Base-by-base conservation (phyloP, 352 stramenopile species). In the Sclerospora graminicola region DNA sequence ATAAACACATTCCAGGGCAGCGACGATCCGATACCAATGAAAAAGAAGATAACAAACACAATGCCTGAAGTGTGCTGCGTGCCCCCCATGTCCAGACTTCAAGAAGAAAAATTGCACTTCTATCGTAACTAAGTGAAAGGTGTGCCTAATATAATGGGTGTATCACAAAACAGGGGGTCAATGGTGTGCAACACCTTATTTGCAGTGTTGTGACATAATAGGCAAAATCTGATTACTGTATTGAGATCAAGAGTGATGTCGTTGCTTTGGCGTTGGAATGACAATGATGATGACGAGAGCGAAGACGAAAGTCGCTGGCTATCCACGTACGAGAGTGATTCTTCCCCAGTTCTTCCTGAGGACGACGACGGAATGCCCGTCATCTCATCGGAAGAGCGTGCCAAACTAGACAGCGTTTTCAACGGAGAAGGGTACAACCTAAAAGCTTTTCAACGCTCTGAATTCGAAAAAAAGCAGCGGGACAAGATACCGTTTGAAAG, bases 1-100 rank as follows among this genome's bases (percentile, higher is more conserved):
- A 92, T 84, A 48, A 92, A 92, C 15, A 90, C 77, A 35, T 92
- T 92, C 77, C 76, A 92, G 31, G 81, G 78, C 30, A 92, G 65
- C 18, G 74, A 79, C 9, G 71, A 79, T 6, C 70, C 78, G 44
- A 92, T 57, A 60, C 81, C 81, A 29, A 82, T 63, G 41, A 89
- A 56, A 48, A 92, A 86, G 54, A 92, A 79, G 52, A 87, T 81
- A 33, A 38, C 51, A 57, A 81, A 87, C 45, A 83, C 71, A 19
- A 52, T 11, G 23, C 54, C 52, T n/a, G 66, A 66, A 7, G 64
- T 64, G 31, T 57, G 50, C 20, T 56, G 41, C 20, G 48, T 41
- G 2, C 45, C 49, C 45, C 49, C 54, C 54, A 63, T 63, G 21
- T n/a, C n/a, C n/a, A n/a, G n/a, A n/a, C n/a, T n/a, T n/a, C n/a